Base-by-base conservation (phyloP, 495 filamentous ascomycete species). In the Trichoderma reesei region DNA sequence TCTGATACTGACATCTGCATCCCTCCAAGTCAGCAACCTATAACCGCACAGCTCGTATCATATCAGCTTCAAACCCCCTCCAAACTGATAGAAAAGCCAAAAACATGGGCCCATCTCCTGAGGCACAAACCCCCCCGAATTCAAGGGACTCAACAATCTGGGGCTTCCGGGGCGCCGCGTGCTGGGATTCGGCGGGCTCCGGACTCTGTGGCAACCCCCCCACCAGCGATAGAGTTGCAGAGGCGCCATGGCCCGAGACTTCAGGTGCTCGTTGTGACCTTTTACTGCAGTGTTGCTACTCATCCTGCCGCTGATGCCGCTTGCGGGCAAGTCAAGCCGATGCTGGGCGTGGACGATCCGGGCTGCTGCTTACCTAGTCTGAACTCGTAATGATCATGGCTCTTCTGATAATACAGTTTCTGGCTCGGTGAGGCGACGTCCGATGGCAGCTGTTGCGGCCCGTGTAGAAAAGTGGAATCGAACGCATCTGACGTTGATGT, bases 171-270 rank as follows among this genome's bases (percentile, higher is more conserved):
- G n/a, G 51, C 51, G 11, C 51, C 51, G 51, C 51, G 51, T 31
- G 46, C 51, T 56, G 51, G 51, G 51, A 56, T 11, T 56, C 51
- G 51, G 51, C 51, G 51, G 51, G 51, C 51, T 56, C 51, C 51
- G 51, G 31, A n/a, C 51, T 56, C 31, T 56, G 7, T 31, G 7
- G 31, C 16, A 31, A n/a, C n/a, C n/a, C n/a, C 51, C 51, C 51
- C 51, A 56, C 51, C 51, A 11, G 51, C 20, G 20, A 31, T 11
- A 34, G n/a, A 56, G 26, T 6, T 56, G 51, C 9, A 33, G 9
- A 14, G 6, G 42, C 42, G 9, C 11, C 11, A 46, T 46, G 42
- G 42, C 11, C 42, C 11, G 37, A 39, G 10, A 39, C 5, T 39
- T 4, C 37, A n/a, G n/a, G n/a, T n/a, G n/a, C n/a, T n/a, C n/a